Conservation (phyloP, 2,329 filamentous ascomycete species). For the Pezicula neosporulosa region DNA sequence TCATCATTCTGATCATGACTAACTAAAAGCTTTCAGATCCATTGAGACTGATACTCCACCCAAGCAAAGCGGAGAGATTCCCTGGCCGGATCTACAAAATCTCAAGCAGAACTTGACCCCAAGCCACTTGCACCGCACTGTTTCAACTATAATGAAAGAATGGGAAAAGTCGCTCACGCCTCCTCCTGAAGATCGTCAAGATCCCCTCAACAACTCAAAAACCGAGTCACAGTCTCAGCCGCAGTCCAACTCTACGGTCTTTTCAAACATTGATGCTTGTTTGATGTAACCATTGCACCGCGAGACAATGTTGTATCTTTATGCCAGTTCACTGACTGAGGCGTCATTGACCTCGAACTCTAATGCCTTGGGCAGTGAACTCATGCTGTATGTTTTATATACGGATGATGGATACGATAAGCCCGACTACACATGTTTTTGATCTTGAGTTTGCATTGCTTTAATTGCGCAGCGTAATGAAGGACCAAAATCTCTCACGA, state of each 20-base stretch:
- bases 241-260: not conserved
- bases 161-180: slow-evolving; percentile 79
- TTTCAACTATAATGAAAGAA: slow-evolving; percentile 83
- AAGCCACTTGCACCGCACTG: slow-evolving; percentile 74
- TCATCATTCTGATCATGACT: slow-evolving; percentile 1
- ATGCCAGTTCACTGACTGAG: no score
- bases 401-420: not conserved
- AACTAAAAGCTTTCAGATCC: slow-evolving; percentile 17
- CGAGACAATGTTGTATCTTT: not conserved
- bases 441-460: not conserved
- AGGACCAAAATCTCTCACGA: no score
- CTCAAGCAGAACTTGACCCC: slow-evolving; percentile 54
- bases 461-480: not conserved
- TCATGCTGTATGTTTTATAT: no score
- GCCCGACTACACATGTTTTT: not conserved
- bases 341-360: not conserved
- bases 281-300: not conserved
- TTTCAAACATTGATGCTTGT: not conserved
- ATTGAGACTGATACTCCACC: slow-evolving; percentile 15
- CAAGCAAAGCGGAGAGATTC: slow-evolving; percentile 31
- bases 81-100: slow-evolving; percentile 39
- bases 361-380: no score
- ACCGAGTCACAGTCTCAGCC: slow-evolving; percentile 34
- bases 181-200: slow-evolving; percentile 27
- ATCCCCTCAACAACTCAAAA: slow-evolving; percentile 3